Conservation (phyloP, 2,329 filamentous ascomycete species). For the Berkeleyomyces basicola region DNA sequence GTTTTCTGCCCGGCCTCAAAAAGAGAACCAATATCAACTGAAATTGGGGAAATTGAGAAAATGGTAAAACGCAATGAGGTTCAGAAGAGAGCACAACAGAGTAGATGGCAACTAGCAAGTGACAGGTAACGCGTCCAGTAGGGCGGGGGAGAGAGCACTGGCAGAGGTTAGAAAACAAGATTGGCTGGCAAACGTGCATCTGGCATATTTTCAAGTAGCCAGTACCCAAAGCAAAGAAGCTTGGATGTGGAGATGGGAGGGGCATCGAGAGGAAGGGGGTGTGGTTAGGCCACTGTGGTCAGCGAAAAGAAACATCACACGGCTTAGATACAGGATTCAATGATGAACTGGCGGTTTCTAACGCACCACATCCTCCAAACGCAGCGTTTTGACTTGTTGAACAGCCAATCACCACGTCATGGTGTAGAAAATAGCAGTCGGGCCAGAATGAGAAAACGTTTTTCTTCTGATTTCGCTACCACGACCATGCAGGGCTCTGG, state of each 20-base stretch:
- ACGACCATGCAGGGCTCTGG: neutral
- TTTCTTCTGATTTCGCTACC: neutral
- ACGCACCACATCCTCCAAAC: neutral
- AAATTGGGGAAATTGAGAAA: neutral
- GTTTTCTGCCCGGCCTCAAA: neutral
- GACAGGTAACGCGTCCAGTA: neutral
- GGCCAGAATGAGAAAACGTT: neutral
- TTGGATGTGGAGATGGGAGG: neutral
- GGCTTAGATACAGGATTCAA: neutral
- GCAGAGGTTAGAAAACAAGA: neutral
- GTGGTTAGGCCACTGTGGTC: no score
- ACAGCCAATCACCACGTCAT: neutral
- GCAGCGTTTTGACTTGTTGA: neutral
- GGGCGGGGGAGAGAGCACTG: neutral
- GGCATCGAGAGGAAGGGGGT: neutral
- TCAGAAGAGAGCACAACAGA: neutral
- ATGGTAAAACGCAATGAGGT: neutral
- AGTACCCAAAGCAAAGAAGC: neutral
- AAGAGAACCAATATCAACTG: neutral
- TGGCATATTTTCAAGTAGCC: neutral
- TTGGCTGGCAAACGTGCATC: neutral
- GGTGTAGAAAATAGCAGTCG: neutral
- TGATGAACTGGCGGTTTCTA: neutral
- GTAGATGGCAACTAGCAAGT: neutral
- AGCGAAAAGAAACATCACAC: no score